Conservation (phyloP, 2,329 filamentous ascomycete species). For the Fusarium graminum region DNA sequence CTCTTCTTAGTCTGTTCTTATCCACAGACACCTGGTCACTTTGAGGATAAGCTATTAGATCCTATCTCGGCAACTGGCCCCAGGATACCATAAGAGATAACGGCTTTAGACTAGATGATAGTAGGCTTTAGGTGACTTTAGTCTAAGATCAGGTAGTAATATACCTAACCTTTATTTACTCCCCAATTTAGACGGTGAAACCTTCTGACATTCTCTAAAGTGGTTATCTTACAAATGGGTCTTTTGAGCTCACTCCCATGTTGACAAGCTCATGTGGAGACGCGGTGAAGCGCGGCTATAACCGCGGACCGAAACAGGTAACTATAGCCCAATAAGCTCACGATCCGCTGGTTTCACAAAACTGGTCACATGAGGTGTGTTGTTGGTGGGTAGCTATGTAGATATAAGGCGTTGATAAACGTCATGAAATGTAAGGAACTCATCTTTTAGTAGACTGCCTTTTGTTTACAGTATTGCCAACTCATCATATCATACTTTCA, state of each 20-base stretch:
- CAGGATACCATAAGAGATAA: too few species aligned
- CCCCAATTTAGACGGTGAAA: too few species aligned
- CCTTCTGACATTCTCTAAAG: not conserved
- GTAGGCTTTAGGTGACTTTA: too few species aligned
- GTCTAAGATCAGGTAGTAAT: too few species aligned
- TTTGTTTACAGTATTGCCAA: not conserved
- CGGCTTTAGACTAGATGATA: too few species aligned
- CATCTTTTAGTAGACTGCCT: conserved; percentile 1
- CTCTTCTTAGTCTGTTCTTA: too few species aligned
- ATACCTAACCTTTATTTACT: too few species aligned
- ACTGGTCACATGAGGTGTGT: conserved; percentile 18
- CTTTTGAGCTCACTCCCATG: not conserved
- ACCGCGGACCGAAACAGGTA: conserved; percentile 42
- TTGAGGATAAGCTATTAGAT: too few species aligned
- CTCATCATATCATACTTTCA: not conserved
- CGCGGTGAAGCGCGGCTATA: conserved; percentile 38
- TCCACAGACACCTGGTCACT: too few species aligned
- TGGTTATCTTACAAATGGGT: not conserved
- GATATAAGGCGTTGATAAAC: conserved; percentile 15
- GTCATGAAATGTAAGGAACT: not conserved
- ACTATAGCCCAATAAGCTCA: conserved; percentile 39
- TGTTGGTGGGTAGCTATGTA: conserved; percentile 4
- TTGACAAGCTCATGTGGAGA: conserved; percentile 37
- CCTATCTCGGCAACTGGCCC: too few species aligned
- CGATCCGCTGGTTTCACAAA: conserved; percentile 36